Conservation (phyloP, 1,284 basidiomycete genomes). For the Rhodotorula glutinis region DNA sequence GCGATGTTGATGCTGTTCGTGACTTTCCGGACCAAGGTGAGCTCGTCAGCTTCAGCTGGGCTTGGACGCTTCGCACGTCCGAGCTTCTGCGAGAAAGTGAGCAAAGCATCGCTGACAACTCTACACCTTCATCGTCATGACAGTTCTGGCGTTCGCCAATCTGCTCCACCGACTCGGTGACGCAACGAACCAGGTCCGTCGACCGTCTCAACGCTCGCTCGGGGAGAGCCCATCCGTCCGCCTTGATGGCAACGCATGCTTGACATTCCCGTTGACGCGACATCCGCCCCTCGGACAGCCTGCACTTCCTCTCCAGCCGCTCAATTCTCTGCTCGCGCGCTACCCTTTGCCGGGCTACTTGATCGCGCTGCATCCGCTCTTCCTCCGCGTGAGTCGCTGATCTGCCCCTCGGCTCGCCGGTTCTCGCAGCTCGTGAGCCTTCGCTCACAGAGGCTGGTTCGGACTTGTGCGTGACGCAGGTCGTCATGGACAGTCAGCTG, state of each 20-base stretch:
- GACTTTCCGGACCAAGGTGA: constrained; percentile 65
- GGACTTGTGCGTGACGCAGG: not conserved
- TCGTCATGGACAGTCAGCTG: constrained; percentile 2
- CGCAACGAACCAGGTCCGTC: constrained; percentile 52
- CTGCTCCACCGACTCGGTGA: constrained; percentile 53
- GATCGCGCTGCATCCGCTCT: constrained; percentile 65
- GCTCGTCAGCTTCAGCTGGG: constrained; percentile 34
- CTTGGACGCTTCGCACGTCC: too few species aligned
- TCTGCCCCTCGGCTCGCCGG: not conserved
- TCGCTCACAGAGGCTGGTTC: not conserved
- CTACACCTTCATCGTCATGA: not conserved
- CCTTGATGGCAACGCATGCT: not conserved
- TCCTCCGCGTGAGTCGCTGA: constrained; percentile 50
- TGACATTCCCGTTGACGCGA: too few species aligned
- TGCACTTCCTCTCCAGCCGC: constrained; percentile 58
- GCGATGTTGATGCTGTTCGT: constrained; percentile 61
- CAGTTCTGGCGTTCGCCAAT: constrained; percentile 55
- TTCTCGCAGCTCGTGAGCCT: not conserved
- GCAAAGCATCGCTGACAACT: constrained; percentile 1
- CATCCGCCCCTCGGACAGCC: constrained; percentile 46
- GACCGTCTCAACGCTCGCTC: constrained; percentile 44
- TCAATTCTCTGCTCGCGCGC: constrained; percentile 60
- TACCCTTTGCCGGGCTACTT: constrained; percentile 61
- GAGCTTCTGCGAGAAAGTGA: not conserved
- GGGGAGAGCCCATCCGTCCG: constrained; percentile 33